Conservation (phyloP, 495 filamentous ascomycete species). For the Annulohypoxylon moriforme region DNA sequence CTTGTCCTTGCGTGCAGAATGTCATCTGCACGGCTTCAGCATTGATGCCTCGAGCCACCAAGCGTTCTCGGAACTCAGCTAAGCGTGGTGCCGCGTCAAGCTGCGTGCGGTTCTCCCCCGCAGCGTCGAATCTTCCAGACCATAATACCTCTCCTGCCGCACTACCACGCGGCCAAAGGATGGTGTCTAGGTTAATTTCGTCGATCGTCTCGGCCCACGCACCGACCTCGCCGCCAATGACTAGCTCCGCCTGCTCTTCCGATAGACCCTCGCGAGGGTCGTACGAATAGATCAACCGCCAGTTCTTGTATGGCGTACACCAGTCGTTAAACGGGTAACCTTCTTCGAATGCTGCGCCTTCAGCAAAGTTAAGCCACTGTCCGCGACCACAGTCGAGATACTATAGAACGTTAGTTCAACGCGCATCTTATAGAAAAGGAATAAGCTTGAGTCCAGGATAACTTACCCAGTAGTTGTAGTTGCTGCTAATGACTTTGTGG, state of each 20-base stretch:
- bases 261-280: slow-evolving; percentile 73
- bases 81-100: slow-evolving; percentile 72
- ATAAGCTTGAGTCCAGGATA: not conserved
- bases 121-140: slow-evolving; percentile 70
- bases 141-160: slow-evolving; percentile 82
- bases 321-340: slow-evolving; percentile 80
- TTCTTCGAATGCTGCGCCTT: slow-evolving; percentile 53
- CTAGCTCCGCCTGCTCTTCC: slow-evolving; percentile 65
- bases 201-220: slow-evolving; percentile 86
- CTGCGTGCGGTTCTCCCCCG: slow-evolving; percentile 72
- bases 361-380: slow-evolving; percentile 76
- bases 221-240: slow-evolving; percentile 80
- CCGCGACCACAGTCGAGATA: slow-evolving; percentile 86
- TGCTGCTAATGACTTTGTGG: slow-evolving; percentile 74
- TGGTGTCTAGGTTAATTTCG: slow-evolving; percentile 70
- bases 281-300: slow-evolving; percentile 81
- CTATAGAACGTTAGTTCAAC: slow-evolving; percentile 48
- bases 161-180: slow-evolving; percentile 79
- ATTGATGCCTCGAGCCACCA: slow-evolving; percentile 72
- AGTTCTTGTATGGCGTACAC: slow-evolving; percentile 77
- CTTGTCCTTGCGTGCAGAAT: slow-evolving; percentile 61
- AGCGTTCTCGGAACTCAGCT: slow-evolving; percentile 75
- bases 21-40: slow-evolving; percentile 67
- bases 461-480: slow-evolving; percentile 79
- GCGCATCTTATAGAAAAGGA: not conserved